Conservation (phyloP, 257 asterid species). For the Fraxinus excelsior region DNA sequence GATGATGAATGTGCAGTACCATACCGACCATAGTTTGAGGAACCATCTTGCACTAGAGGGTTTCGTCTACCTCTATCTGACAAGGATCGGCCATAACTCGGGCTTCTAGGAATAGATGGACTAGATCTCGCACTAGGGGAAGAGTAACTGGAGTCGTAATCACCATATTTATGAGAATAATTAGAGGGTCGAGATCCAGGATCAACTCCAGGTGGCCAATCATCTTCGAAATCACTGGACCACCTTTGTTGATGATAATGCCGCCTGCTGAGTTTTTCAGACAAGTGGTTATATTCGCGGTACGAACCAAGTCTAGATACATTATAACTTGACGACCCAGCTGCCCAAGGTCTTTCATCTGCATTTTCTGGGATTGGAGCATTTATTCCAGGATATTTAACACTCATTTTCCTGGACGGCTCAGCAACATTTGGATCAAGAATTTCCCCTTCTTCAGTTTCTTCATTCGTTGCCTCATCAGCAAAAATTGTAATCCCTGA, state of each 20-base stretch:
- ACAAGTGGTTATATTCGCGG: slow-evolving; percentile 40
- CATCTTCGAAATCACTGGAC: slow-evolving; percentile 58
- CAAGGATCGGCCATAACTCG: slow-evolving; percentile 53
- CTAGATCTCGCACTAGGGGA: slow-evolving; percentile 43
- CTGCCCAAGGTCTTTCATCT: slow-evolving; percentile 71
- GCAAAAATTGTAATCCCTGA: slow-evolving; percentile 95
- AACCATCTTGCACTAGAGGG: slow-evolving; percentile 41
- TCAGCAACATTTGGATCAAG: slow-evolving; percentile 39
- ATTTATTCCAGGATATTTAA: slow-evolving; percentile 87
- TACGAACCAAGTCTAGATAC: slow-evolving; percentile 43
- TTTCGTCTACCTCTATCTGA: slow-evolving; percentile 71
- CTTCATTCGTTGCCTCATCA: slow-evolving; percentile 54
- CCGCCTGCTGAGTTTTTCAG: slow-evolving; percentile 35
- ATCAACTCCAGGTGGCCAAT: slow-evolving; percentile 82
- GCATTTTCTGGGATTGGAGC: slow-evolving; percentile 90
- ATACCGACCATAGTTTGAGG: slow-evolving; percentile 34
- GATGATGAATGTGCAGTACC: slow-evolving; percentile 45
- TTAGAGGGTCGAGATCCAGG: slow-evolving; percentile 60
- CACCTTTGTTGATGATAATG: slow-evolving; percentile 32
- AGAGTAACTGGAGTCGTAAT: slow-evolving; percentile 42
- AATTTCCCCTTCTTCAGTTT: slow-evolving; percentile 74
- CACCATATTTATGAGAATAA: slow-evolving; percentile 48
- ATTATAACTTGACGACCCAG: slow-evolving; percentile 35
- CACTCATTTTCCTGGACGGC: slow-evolving; percentile 59
- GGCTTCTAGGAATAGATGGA: slow-evolving; percentile 49